phyloP scores from a whole-genome alignment of 1,139 yeast species.

The Yamadazyma sp. region DNA sequence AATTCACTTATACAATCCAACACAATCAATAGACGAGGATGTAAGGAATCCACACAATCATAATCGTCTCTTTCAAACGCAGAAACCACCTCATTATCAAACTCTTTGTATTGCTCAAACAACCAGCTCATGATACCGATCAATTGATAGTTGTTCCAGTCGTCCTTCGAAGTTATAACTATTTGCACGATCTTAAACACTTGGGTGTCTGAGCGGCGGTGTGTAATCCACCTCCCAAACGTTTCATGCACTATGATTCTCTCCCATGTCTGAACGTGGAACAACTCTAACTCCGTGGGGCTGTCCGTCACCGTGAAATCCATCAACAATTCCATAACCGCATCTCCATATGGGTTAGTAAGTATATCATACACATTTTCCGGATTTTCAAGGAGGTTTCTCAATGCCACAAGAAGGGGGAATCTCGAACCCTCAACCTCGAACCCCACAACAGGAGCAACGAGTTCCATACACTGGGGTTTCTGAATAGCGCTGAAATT shows the following conservation, averaged over 20 bases:
- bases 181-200: conserved; percentile 12
- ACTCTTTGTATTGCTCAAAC: conserved; percentile 35
- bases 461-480: conserved; percentile 3
- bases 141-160: conserved; percentile 54
- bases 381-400: conserved; percentile 11
- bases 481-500: conserved; percentile 16
- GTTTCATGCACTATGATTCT: conserved; percentile 8
- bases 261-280: conserved; percentile 7
- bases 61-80: conserved; percentile 12
- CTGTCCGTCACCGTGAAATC: conserved; percentile 7
- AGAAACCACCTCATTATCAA: conserved; percentile 16
- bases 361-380: conserved; percentile 10
- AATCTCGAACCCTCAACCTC: conserved; percentile 9
- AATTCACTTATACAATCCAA: conserved; percentile 56
- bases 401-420: conserved; percentile 9
- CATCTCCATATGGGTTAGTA: conserved; percentile 2
- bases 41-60: conserved; percentile 13
- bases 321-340: conserved; percentile 7
- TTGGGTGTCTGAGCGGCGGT: conserved; percentile 11
- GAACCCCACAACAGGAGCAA: conserved; percentile 5
- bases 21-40: conserved; percentile 26
- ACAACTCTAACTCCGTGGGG: conserved; percentile 5
- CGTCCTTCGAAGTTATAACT: conserved; percentile 38
- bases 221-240: conserved; percentile 10
- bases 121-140: conserved; percentile 58